phyloP scores from a whole-genome alignment of 2,329 filamentous ascomycete genomes.

The Trichoderma afroharzianum region DNA sequence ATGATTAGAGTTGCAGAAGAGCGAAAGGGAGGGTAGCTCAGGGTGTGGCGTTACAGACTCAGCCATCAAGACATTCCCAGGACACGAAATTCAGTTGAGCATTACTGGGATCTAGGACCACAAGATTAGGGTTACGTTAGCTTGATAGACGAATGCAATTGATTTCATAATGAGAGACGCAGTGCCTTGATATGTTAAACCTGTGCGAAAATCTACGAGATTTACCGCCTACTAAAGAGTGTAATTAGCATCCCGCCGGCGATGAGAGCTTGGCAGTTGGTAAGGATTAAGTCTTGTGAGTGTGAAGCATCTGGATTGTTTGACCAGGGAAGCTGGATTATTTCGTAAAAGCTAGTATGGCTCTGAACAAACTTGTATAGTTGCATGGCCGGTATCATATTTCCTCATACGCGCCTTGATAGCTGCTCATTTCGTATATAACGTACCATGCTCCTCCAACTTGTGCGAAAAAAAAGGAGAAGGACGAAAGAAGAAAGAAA shows the following conservation, averaged over 20 bases:
- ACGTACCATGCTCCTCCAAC: neutral
- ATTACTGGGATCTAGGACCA: neutral
- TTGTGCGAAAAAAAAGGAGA: neutral
- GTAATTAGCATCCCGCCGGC: neutral
- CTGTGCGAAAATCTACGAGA: neutral
- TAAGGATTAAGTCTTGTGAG: neutral
- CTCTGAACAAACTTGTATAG: neutral
- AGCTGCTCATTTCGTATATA: neutral
- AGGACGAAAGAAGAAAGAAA: neutral
- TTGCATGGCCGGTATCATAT: neutral
- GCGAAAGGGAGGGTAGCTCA: neutral
- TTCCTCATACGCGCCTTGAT: neutral
- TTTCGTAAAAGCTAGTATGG: neutral
- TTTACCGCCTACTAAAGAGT: neutral
- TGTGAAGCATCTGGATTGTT: neutral
- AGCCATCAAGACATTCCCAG: constrained; percentile 10
- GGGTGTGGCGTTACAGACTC: constrained; percentile 15
- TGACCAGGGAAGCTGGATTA: neutral
- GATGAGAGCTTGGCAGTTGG: neutral
- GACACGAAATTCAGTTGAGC: neutral
- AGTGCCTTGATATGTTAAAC: neutral
- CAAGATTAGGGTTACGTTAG: constrained; percentile 15
- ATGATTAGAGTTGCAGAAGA: constrained; percentile 23
- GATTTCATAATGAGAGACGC: neutral
- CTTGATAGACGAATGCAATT: constrained; percentile 21